A percentile compares a stretch with the other conserved stretches of the same genome.
Conservation (phyloP, 352 stramenopile species). For the Aphanomyces cochlioides region DNA sequence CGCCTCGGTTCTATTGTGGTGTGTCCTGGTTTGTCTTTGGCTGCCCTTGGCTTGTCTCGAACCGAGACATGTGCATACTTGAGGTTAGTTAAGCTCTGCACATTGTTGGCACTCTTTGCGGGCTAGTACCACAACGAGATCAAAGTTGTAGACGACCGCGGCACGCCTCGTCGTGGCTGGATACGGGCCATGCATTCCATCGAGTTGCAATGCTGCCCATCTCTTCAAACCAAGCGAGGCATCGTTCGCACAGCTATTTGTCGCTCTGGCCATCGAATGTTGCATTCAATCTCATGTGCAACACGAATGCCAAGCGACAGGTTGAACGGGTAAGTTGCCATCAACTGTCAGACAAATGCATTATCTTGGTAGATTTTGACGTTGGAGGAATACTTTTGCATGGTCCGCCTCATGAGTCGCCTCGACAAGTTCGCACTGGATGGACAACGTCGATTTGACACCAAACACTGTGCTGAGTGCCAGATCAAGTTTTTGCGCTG, state of each 20-base stretch:
- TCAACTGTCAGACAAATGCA: neutral
- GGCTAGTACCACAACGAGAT: constrained; percentile 49
- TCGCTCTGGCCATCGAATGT: neutral
- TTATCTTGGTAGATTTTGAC: constrained; percentile 5
- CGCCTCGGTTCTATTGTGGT: constrained; percentile 74
- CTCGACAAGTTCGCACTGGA: neutral
- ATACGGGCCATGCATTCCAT: constrained; percentile 72
- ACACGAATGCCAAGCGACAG: constrained; percentile 4
- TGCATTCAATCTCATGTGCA: neutral
- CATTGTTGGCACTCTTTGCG: too few species aligned
- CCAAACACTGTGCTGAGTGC: neutral
- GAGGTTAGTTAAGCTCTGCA: neutral
- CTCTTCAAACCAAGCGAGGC: constrained; percentile 73
- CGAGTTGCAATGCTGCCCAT: constrained; percentile 79
- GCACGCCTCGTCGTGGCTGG: constrained; percentile 52
- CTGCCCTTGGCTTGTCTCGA: constrained; percentile 61
- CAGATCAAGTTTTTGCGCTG: neutral
- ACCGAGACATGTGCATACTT: constrained; percentile 78
- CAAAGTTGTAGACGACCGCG: constrained; percentile 65
- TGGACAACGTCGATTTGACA: neutral
- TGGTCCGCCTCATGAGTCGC: neutral
- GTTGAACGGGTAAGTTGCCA: constrained; percentile 2
- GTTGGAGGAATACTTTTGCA: constrained; percentile 16
- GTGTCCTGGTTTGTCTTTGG: constrained; percentile 78
- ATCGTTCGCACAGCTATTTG: constrained; percentile 45